Percentiles rank a stretch among this genome's conserved stretches.
Conservation (phyloP, 345 rosid genomes). For the Hibiscus mutabilis region DNA sequence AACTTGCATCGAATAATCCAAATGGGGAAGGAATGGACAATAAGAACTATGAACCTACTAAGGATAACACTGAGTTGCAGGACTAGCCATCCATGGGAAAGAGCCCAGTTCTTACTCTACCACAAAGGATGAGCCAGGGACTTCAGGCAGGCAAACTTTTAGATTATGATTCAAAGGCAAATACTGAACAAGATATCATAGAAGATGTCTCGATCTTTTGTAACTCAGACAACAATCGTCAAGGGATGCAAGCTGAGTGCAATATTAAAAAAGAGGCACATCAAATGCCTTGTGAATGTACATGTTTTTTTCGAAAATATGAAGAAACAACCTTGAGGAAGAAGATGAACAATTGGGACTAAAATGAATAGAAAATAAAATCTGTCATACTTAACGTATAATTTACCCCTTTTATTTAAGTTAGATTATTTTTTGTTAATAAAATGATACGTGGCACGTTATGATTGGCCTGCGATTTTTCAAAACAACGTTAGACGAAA, state of each 20-base stretch:
- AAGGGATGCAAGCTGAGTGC: slow-evolving; percentile 13
- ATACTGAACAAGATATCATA: slow-evolving; percentile 13
- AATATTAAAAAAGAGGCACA: too few relatives aligned
- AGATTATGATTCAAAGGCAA: slow-evolving; percentile 15
- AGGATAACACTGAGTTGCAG: slow-evolving; percentile 19
- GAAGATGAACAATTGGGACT: too few relatives aligned
- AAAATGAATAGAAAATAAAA: too few relatives aligned
- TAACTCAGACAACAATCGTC: slow-evolving; percentile 13
- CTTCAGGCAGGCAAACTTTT: slow-evolving; percentile 24
- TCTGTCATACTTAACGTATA: too few relatives aligned
- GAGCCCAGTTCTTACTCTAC: slow-evolving; percentile 24
- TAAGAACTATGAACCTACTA: slow-evolving; percentile 11
- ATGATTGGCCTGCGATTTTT: too few relatives aligned
- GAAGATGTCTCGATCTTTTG: slow-evolving; percentile 18
- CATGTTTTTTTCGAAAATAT: too few relatives aligned
- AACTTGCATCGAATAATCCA: slow-evolving; percentile 16
- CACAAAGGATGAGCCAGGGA: slow-evolving; percentile 16
- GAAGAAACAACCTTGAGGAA: too few relatives aligned
- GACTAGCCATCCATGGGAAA: slow-evolving; percentile 19
- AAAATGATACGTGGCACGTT: too few relatives aligned
- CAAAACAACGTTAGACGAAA: too few relatives aligned
- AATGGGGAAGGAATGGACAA: background rate
- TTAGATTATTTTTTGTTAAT: too few relatives aligned
- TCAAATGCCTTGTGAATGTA: too few relatives aligned
- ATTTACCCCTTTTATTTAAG: too few relatives aligned